Base-by-base conservation (phyloP, 208 protist genomes). In the Trypanosomatidae sp. region DNA sequence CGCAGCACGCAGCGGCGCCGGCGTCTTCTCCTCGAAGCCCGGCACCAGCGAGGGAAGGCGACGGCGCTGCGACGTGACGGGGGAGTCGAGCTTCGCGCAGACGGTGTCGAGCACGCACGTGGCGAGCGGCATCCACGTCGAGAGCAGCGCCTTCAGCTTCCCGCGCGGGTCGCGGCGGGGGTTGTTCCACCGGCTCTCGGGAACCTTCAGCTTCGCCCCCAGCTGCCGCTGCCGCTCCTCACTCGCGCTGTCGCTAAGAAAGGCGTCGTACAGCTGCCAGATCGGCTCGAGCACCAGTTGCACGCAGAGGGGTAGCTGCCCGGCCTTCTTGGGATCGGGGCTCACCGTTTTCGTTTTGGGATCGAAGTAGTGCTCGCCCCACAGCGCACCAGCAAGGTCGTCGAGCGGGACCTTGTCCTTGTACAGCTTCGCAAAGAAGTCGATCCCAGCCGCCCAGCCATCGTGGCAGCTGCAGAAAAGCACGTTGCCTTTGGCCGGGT, bases 301-400 rank as follows among this genome's bases (percentile, higher is more conserved):
- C 59, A 99, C 98, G 65, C 98, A 98, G 62, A 99, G 85, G n/a
- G 94, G 93, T 22, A 82, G 86, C 55, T 98, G 88, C 60, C 94
- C 94, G 41, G 81, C 81, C 71, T 92, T 89, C 46, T 79, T 80
- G n/a, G 90, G 87, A 30, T 77, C 87, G 9, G 56, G 81, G 33
- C 86, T 81, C 28, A 99, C 91, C 0, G 76, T 84, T 82, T 99
- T 99, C 28, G 83, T 94, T 79, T 99, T 99, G 15, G 88, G 73
- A 80, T 99, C 86, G 62, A 98, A 89, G 89, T 99, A 99, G 79
- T 92, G 93, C n/a, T 99, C 95, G 22, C 98, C 99, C 98, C 98
- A 99, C 30, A 99, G 88, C 28, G 81, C 88, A 33, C 92, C 68
- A 1, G 84, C 52, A 36, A 99, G 83, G 52, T 93, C 69, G 50